These are phyloP conservation scores for Sporisorium exsertum DNA, from an alignment of 1,284 basidiomycete genomes.

Conservation along the genomic window DNA sequence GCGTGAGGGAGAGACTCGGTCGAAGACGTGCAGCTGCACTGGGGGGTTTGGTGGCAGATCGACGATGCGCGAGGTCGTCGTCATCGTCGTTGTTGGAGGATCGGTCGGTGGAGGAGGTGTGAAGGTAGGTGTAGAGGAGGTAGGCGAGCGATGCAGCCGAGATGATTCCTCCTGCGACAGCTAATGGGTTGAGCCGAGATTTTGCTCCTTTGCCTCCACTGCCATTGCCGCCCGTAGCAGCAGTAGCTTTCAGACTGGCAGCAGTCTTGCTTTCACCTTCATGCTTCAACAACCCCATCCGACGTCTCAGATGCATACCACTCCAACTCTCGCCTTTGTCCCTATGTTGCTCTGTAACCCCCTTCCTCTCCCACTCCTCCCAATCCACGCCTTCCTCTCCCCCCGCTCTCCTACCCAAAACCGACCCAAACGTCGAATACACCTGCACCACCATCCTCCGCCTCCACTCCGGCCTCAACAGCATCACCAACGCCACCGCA, in stretches of 20 bases:
- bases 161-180: conserved; percentile 34
- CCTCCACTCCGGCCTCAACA: conserved; percentile 40
- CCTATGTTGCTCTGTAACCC: background rate
- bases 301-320: conserved; percentile 33
- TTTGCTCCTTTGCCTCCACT: conserved; percentile 2
- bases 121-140: conserved; percentile 42
- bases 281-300: conserved; percentile 15
- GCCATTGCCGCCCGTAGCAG: background rate
- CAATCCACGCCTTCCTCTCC: conserved; percentile 14
- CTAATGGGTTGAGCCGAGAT: conserved; percentile 21
- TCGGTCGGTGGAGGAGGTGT: background rate
- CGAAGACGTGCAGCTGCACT: background rate
- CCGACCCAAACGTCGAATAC: background rate
- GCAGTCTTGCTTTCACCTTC: background rate
- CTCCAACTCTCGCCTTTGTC: conserved; percentile 9
- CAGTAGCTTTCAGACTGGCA: background rate
- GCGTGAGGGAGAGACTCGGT: conserved; percentile 31
- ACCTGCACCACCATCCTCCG: conserved; percentile 17
- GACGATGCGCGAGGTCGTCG: conserved; percentile 18
- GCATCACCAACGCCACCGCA: conserved; percentile 19
- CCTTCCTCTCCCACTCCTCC: conserved; percentile 35
- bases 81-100: conserved; percentile 22
- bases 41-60: background rate
- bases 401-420: background rate
- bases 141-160: conserved; percentile 37